Evolutionary conservation across 108 stramenopile species (phyloP).

Genomic region (Fragilaria crotonensis): DNA sequence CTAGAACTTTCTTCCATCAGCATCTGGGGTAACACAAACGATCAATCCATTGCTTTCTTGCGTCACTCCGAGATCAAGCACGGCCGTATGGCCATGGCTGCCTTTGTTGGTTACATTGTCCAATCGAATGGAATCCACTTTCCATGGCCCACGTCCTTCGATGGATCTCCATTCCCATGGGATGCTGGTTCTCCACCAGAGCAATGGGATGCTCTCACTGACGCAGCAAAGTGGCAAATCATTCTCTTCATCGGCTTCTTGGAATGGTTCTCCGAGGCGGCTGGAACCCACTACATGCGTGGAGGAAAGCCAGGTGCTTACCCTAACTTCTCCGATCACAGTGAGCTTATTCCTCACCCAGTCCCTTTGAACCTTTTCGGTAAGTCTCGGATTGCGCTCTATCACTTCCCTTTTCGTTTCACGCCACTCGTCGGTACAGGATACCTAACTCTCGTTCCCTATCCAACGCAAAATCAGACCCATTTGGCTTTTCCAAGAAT

Average conservation of each 20-base stretch:
- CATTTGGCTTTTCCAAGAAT: constrained; percentile 45
- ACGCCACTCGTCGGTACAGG: not conserved
- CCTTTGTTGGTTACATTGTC: constrained; percentile 69
- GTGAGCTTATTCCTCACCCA: constrained; percentile 62
- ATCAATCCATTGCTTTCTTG: constrained; percentile 58
- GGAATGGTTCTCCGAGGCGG: constrained; percentile 68
- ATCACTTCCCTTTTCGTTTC: constrained; percentile 30
- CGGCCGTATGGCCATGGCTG: constrained; percentile 61
- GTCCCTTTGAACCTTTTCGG: constrained; percentile 67
- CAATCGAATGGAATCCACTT: constrained; percentile 68
- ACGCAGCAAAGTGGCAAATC: constrained; percentile 84
- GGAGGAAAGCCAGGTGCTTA: constrained; percentile 65
- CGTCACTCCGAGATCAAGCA: constrained; percentile 80
- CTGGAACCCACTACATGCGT: constrained; percentile 65
- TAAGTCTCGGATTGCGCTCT: constrained; percentile 3
- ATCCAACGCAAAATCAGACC: constrained; percentile 1
- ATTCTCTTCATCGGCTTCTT: constrained; percentile 76
- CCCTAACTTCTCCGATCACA: constrained; percentile 49
- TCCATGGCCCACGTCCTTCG: constrained; percentile 40
- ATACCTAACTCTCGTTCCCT: not conserved
- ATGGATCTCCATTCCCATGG: constrained; percentile 43
- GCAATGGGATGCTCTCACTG: constrained; percentile 73
- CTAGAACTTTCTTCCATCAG: constrained; percentile 47
- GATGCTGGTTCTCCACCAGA: constrained; percentile 52
- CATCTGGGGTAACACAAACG: constrained; percentile 63